phyloP scores from a whole-genome alignment of 2,329 filamentous ascomycete genomes.

The Fusarium bulbicola region DNA sequence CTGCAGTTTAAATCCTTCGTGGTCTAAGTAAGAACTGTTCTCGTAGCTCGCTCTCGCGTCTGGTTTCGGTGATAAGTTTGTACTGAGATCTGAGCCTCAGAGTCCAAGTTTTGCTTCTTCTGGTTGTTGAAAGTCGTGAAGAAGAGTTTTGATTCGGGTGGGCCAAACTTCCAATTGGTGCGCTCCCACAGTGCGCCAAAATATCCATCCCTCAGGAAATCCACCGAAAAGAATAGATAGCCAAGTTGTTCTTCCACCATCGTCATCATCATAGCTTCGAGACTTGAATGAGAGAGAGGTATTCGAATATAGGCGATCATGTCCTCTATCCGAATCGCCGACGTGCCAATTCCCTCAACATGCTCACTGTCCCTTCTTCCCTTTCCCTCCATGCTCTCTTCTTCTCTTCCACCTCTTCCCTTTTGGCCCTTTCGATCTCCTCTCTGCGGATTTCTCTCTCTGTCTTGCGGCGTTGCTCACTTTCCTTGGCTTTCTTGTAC shows the following conservation, averaged over 20 bases:
- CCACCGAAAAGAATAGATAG: neutral
- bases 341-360: conserved; percentile 80
- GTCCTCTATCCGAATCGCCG: conserved; percentile 73
- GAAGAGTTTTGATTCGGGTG: conserved; percentile 44
- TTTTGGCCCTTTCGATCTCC: conserved; percentile 77
- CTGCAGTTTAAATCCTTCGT: neutral
- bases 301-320: neutral
- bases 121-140: conserved; percentile 29
- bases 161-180: conserved; percentile 34
- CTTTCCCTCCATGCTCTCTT: conserved; percentile 74
- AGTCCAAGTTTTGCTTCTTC: conserved; percentile 3
- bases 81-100: neutral
- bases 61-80: neutral
- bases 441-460: conserved; percentile 85
- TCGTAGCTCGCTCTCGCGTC: neutral
- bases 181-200: conserved; percentile 42
- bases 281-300: neutral
- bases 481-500: conserved; percentile 72
- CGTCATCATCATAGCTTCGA: neutral
- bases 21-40: neutral
- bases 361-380: conserved; percentile 86
- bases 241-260: neutral
- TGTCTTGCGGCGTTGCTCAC: conserved; percentile 77
- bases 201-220: neutral
- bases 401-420: conserved; percentile 82